Evolutionary conservation across 2,329 filamentous ascomycete species (phyloP).

Genomic region (Apiospora pterosperma): DNA sequence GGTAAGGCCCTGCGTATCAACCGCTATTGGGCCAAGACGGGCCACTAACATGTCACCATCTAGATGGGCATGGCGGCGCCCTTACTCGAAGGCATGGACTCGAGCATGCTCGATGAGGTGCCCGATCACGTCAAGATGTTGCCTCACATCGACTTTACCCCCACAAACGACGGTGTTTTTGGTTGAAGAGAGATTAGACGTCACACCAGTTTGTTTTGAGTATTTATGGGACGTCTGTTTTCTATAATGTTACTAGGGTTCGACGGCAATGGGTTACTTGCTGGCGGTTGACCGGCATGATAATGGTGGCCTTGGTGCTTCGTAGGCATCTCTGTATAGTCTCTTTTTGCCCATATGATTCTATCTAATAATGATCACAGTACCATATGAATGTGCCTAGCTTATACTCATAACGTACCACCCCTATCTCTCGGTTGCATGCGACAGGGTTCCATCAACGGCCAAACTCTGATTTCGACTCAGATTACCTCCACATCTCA

Average conservation of each 20-base stretch:
- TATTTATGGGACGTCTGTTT: not conserved
- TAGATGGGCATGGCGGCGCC: conserved; percentile 10
- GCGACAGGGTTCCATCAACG: no score
- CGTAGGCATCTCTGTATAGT: no score
- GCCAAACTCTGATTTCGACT: no score
- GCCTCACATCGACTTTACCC: conserved; percentile 14
- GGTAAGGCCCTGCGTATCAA: conserved; percentile 5
- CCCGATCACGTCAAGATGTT: conserved; percentile 8
- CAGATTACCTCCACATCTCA: no score
- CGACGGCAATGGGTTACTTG: not conserved
- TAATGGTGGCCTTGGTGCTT: no score
- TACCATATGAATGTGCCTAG: no score
- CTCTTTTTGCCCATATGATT: no score
- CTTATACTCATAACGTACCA: no score
- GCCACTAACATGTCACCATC: not conserved
- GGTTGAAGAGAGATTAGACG: not conserved
- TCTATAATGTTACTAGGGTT: not conserved
- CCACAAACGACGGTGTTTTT: conserved; percentile 14
- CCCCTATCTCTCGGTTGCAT: no score
- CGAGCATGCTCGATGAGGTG: conserved; percentile 3
- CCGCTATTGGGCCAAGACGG: not conserved
- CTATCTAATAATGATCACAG: no score
- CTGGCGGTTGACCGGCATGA: no score
- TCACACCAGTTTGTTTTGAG: not conserved
- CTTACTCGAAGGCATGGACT: conserved; percentile 8